Evolutionary conservation across 1,284 basidiomycete genomes (phyloP).

Genomic region (Puccinia horiana): DNA sequence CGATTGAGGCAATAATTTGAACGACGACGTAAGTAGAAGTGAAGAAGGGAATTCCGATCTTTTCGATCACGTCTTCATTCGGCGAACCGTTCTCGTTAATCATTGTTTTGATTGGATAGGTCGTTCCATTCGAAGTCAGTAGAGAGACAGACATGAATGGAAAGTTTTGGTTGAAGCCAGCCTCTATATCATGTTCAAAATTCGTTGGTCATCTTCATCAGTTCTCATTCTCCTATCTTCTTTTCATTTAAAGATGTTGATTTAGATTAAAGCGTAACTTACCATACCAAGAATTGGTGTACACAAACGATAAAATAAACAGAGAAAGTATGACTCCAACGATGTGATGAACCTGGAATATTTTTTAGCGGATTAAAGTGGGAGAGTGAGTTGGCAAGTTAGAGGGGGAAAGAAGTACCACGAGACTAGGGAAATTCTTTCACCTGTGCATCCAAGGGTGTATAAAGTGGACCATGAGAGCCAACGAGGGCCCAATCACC

Average conservation of each 20-base stretch:
- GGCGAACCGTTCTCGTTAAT: slow-evolving; percentile 32
- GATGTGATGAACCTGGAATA: slow-evolving; percentile 44
- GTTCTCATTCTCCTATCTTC: background rate
- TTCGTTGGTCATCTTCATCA: too few species aligned
- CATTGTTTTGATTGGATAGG: slow-evolving; percentile 39
- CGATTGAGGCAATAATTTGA: slow-evolving; percentile 15
- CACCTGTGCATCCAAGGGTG: slow-evolving; percentile 43
- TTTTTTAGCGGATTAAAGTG: background rate
- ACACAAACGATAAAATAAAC: slow-evolving; percentile 42
- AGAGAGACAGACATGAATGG: slow-evolving; percentile 46
- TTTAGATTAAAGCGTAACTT: background rate
- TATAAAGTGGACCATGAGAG: slow-evolving; percentile 40
- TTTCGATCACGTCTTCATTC: slow-evolving; percentile 36
- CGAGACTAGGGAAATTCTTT: background rate
- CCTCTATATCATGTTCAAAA: background rate
- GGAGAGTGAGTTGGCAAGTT: background rate
- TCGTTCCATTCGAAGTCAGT: slow-evolving; percentile 16
- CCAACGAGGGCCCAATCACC: slow-evolving; percentile 46
- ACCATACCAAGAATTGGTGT: slow-evolving; percentile 49
- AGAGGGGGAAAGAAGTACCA: background rate
- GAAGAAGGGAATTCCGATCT: slow-evolving; percentile 25
- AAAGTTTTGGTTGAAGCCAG: slow-evolving; percentile 39
- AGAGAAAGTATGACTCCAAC: slow-evolving; percentile 38
- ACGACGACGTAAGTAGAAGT: slow-evolving; percentile 31
- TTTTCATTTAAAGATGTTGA: background rate